phyloP scores from a whole-genome alignment of 176 grass and related monocot genomes.

The Aegilops sharonensis region DNA sequence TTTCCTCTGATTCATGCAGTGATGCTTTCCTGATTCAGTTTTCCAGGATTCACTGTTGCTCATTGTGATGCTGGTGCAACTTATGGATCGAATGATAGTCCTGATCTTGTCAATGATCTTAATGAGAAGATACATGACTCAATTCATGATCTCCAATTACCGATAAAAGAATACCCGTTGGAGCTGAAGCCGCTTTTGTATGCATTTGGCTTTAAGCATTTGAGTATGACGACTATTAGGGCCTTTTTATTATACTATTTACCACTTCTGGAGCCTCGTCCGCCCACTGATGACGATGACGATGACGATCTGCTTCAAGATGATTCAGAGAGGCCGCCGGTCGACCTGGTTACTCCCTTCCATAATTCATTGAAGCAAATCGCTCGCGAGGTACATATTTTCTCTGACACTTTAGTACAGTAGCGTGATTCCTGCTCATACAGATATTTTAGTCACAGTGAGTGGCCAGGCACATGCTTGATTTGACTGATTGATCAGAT shows the following conservation, averaged over 20 bases:
- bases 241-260: constrained; percentile 95
- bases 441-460: constrained; percentile 2
- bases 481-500: constrained; percentile 4
- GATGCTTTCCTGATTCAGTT: constrained; percentile 41
- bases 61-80: constrained; percentile 79
- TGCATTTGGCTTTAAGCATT: constrained; percentile 70
- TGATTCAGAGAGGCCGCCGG: constrained; percentile 33
- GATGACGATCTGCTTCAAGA: constrained; percentile 52
- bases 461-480: not conserved
- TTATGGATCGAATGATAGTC: constrained; percentile 31
- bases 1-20: not conserved
- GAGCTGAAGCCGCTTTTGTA: constrained; percentile 81
- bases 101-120: constrained; percentile 35
- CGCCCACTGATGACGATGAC: constrained; percentile 56
- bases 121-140: constrained; percentile 37
- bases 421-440: not conserved
- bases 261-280: constrained; percentile 78
- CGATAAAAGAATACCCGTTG: constrained; percentile 69
- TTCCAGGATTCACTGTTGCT: constrained; percentile 61
- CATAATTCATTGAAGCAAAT: constrained; percentile 91
- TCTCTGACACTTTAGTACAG: not conserved
- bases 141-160: not conserved
- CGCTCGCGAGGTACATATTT: constrained; percentile 61
- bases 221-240: constrained; percentile 78
- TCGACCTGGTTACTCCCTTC: constrained; percentile 85